These are phyloP conservation scores for Phytophthora sp. DNA, from an alignment of 352 stramenopile species.

Conservation along the genomic window DNA sequence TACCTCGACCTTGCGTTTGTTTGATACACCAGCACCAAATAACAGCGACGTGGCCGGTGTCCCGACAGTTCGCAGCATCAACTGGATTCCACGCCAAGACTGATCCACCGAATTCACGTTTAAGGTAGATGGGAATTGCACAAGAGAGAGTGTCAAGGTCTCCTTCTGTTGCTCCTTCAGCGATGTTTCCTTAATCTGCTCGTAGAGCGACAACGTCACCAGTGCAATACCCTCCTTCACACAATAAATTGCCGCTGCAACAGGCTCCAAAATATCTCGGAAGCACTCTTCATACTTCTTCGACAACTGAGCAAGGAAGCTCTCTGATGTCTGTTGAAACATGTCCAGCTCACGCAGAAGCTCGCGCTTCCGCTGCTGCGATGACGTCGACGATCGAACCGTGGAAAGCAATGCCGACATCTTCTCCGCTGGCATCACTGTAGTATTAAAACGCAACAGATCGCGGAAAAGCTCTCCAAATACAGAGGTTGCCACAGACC, in stretches of 20 bases:
- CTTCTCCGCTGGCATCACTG: conserved; percentile 72
- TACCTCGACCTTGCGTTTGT: conserved; percentile 72
- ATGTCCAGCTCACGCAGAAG: conserved; percentile 86
- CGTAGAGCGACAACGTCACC: conserved; percentile 64
- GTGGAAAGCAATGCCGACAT: conserved; percentile 55
- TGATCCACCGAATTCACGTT: conserved; percentile 40
- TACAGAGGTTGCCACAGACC: conserved; percentile 42
- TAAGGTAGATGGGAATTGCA: conserved; percentile 74
- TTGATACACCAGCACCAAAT: conserved; percentile 46
- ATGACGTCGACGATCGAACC: conserved; percentile 40
- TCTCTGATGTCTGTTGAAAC: conserved; percentile 90
- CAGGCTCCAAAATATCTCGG: conserved; percentile 84
- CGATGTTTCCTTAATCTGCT: conserved; percentile 56
- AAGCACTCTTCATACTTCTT: conserved; percentile 81
- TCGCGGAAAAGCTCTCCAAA: conserved; percentile 85
- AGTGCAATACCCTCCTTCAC: conserved; percentile 89
- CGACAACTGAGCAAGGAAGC: conserved; percentile 67
- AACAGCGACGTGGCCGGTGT: conserved; percentile 50
- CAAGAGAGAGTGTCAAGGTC: conserved; percentile 53
- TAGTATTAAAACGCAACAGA: conserved; percentile 71
- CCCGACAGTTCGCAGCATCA: conserved; percentile 56
- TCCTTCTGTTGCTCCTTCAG: conserved; percentile 58
- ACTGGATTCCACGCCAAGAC: conserved; percentile 83
- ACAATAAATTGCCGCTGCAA: conserved; percentile 75
- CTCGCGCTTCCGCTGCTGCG: conserved; percentile 60